Evolutionary conservation across 2,329 filamentous ascomycete genomes (phyloP), one percentile per base, ranked within the genome.

Genomic region (Sclerotinia minor): DNA sequence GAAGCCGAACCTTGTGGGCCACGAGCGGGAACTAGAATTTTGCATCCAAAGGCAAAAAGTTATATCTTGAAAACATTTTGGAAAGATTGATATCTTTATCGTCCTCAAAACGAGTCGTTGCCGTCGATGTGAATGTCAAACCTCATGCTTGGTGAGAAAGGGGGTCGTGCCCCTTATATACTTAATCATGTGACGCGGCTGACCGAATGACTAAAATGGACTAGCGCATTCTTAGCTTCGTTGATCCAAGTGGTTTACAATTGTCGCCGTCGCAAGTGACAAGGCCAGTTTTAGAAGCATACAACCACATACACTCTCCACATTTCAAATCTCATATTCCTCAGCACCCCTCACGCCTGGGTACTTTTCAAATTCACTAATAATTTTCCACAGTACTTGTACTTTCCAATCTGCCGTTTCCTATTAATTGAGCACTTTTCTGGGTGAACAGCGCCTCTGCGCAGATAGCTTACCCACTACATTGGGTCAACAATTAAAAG

Each of bases 361-460:
- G 70, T 72, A 67, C 67, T 71, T 69, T 68, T 69, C 57, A 38
- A 68, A 70, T 70, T 49, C 64, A 58, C 57, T 71, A 71, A 71
- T 74, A 69, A 66, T 72, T 73, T 53, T 57, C 65, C 41, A 58
- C 64, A 67, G 67, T 54, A 54, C 38, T 60, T 68, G 54, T 65
- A 54, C 64, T 59, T 64, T 53, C 67, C 50, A 45, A 29, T n/a
- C 35, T 65, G 44, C 24, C 21, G n/a, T 69, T 73, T 71, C 64
- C 68, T 69, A 68, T 70, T 71, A 73, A 67, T 71, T 74, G 74
- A 74, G 72, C 68, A 72, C 74, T 65, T 55, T 70, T 71, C 67
- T 67, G 35, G 65, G 47, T 67, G 38, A 53, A 45, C 38, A 63
- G 65, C 65, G 65, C 65, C 65, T 53, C 53, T 63, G 65, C 65